Base-by-base conservation (phyloP, 129 eudicot species). In the Centella asiatica region DNA sequence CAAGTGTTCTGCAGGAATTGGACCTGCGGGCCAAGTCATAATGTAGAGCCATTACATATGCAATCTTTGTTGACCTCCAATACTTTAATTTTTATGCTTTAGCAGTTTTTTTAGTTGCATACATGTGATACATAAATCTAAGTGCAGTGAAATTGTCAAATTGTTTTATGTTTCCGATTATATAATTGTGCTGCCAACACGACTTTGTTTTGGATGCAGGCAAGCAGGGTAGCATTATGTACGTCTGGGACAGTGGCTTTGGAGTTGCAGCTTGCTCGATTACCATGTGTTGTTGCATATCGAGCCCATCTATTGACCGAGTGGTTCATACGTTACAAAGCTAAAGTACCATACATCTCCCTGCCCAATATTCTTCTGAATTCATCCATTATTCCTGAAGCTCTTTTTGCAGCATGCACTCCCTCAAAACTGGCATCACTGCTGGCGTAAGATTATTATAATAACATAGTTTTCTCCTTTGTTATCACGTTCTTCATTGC, bases 231-330 rank as follows among this genome's bases (percentile, higher is more conserved):
- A 59, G 98, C 95, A 25, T 71, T 92, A 61, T 92, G 98, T 67
- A 82, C 98, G 39, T 87, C 98, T 20, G 98, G 98, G 74, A 92
- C 98, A 22, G 98, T 74, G 37, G 98, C 95, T 33, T 72, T 92
- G 76, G 95, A 92, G 74, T 58, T 92, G 84, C 98, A 87, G 74
- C 95, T 92, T 74, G 95, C 95, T 32, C 76, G 76, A 58, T 79
- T 92, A 60, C 94, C 98, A 57, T 92, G 88, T 71, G 83, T 87
- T n/a, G 90, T 92, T 66, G 94, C 98, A n/a, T 92, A 92, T 71
- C 74, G 98, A 57, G 98, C 98, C 57, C 98, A 92, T 66, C 52
- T 92, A 51, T 44, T 92, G 50, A 92, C 95, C 4, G 98, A 92
- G 75, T 84, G 81, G 88, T 52, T 69, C 33, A 87, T 92, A 72